Evolutionary conservation across 176 grass and related monocot species (phyloP).

Genomic region (Ampelocalamus luodianensis): DNA sequence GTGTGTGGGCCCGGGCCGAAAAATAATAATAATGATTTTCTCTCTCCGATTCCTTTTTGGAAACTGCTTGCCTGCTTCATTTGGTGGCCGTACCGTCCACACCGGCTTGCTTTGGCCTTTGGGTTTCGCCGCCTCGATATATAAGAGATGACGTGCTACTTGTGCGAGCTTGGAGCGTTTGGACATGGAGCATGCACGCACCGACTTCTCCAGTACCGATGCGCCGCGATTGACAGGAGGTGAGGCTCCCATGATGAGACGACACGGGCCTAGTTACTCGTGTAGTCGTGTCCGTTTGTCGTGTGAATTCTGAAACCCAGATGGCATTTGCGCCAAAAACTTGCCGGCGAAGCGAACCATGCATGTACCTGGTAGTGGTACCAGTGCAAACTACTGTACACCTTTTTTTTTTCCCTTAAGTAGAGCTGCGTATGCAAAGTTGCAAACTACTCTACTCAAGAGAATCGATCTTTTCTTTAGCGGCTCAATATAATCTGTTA

Average conservation of each 20-base stretch:
- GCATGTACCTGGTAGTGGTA: not conserved
- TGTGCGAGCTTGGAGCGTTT: not conserved
- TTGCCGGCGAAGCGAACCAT: not conserved
- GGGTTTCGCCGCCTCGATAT: not conserved
- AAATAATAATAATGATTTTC: not conserved
- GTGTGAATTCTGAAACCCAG: not conserved
- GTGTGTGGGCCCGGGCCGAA: not conserved
- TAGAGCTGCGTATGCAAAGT: no score
- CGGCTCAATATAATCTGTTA: no score
- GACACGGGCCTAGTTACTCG: constrained; percentile 16
- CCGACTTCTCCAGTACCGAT: constrained; percentile 28
- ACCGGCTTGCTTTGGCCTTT: not conserved
- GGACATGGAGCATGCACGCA: not conserved
- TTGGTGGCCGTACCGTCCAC: not conserved
- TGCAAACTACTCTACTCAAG: no score
- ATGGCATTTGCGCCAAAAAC: not conserved
- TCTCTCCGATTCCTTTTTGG: no score
- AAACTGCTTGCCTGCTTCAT: not conserved
- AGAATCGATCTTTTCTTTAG: no score
- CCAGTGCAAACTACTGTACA: no score
- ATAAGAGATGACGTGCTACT: not conserved
- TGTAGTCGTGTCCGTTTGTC: not conserved
- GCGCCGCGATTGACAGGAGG: not conserved
- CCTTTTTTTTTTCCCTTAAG: no score
- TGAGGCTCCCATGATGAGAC: not conserved